A percentile compares a stretch with the other conserved stretches of the same genome.
Evolutionary conservation across 2,329 filamentous ascomycete species (phyloP).

Genomic region (Fusarium metavorans): DNA sequence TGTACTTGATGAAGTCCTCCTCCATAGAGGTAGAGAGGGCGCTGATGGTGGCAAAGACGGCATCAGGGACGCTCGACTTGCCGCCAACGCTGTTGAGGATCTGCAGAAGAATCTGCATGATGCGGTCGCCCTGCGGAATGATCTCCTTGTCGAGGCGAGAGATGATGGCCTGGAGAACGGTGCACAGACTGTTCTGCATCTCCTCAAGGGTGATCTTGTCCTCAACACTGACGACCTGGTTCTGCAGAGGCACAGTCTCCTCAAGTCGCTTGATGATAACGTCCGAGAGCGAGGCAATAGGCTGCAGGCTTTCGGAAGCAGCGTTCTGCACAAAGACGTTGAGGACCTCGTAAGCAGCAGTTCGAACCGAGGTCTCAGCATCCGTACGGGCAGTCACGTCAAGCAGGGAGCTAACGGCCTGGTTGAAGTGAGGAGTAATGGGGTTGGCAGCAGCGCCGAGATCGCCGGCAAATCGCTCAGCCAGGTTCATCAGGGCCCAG

Average conservation of each 20-base stretch:
- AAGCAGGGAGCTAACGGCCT: conserved; percentile 87
- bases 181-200: conserved; percentile 95
- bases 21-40: conserved; percentile 92
- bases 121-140: conserved; percentile 87
- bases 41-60: conserved; percentile 91
- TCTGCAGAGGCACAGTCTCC: conserved; percentile 88
- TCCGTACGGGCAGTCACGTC: conserved; percentile 86
- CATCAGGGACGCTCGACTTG: conserved; percentile 95
- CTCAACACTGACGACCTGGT: conserved; percentile 95
- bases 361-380: conserved; percentile 88
- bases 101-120: conserved; percentile 90
- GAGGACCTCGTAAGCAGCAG: conserved; percentile 96
- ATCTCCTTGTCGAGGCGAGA: conserved; percentile 93
- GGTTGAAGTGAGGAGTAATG: conserved; percentile 91
- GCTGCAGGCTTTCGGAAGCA: conserved; percentile 83
- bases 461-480: conserved; percentile 93
- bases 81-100: conserved; percentile 80
- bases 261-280: conserved; percentile 92
- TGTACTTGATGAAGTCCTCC: conserved; percentile 95
- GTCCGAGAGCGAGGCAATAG: conserved; percentile 85
- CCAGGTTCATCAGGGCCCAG: conserved; percentile 98
- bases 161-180: conserved; percentile 91
- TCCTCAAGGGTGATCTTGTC: conserved; percentile 96
- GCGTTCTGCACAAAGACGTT: conserved; percentile 94
- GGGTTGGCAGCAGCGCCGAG: conserved; percentile 82